Percentiles rank a stretch among this genome's conserved stretches.
These are phyloP conservation scores for Arthrobotrys entomopaga DNA, from an alignment of 2,329 filamentous ascomycete species.

Conservation along the genomic window DNA sequence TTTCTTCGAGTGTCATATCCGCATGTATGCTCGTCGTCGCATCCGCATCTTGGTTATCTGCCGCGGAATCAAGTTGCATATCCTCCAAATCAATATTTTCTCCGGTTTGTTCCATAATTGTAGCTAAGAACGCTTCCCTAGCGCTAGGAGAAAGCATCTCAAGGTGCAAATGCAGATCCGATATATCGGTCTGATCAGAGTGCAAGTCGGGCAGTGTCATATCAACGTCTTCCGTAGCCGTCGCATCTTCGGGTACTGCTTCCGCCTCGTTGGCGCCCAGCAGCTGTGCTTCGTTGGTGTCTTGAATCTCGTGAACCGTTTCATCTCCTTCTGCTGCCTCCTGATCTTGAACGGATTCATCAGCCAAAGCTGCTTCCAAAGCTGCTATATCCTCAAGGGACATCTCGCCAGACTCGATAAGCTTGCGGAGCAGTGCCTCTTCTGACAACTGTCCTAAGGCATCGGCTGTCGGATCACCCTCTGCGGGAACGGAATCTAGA, in stretches of 20 bases:
- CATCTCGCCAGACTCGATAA: conserved; percentile 49
- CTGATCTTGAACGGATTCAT: conserved; percentile 16
- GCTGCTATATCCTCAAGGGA: conserved; percentile 45
- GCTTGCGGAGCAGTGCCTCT: conserved; percentile 20
- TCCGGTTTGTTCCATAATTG: conserved; percentile 26
- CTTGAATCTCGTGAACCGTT: not conserved
- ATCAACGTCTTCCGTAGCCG: conserved; percentile 7
- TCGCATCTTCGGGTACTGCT: not conserved
- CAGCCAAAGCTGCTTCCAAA: conserved; percentile 32
- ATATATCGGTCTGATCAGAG: conserved; percentile 47
- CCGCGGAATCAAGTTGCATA: conserved; percentile 17
- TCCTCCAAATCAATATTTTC: conserved; percentile 18
- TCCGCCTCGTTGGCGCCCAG: not conserved
- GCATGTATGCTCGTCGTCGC: not conserved
- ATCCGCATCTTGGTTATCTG: not conserved
- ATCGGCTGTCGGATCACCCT: conserved; percentile 5
- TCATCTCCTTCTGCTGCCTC: not conserved
- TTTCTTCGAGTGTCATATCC: not conserved
- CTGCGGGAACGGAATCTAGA: not conserved
- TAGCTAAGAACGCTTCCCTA: conserved; percentile 30
- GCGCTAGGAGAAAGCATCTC: conserved; percentile 39
- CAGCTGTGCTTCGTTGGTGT: not conserved
- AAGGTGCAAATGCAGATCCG: conserved; percentile 41
- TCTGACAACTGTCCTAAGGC: conserved; percentile 16
- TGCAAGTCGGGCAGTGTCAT: conserved; percentile 31